Evolutionary conservation across 495 filamentous ascomycete species (phyloP).

Genomic region (Penicillium waksmanii): DNA sequence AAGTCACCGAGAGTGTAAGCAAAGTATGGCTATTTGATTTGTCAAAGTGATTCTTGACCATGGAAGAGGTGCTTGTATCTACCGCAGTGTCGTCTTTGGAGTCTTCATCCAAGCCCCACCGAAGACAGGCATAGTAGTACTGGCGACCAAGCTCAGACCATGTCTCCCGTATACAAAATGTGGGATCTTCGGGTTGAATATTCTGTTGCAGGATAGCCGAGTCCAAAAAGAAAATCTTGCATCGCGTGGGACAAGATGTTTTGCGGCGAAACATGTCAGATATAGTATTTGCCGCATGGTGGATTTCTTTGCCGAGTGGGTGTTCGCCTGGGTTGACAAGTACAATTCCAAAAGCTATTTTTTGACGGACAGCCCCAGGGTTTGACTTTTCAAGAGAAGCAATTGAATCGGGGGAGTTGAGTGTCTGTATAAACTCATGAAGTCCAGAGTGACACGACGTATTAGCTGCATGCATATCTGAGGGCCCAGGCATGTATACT

Average conservation of each 20-base stretch:
- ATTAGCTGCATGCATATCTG: not conserved
- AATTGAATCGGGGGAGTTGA: conserved; percentile 15
- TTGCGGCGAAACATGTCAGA: conserved; percentile 9
- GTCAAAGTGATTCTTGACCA: not conserved
- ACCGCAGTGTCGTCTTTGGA: not conserved
- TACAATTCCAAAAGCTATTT: conserved; percentile 26
- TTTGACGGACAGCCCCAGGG: conserved; percentile 21
- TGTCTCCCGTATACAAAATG: conserved; percentile 33
- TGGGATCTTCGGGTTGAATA: conserved; percentile 17
- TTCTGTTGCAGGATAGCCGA: conserved; percentile 26
- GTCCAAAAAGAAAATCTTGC: conserved; percentile 43
- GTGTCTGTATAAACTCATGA: conserved; percentile 21
- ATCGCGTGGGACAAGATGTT: conserved; percentile 8
- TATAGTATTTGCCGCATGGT: conserved; percentile 24
- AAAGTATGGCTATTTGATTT: not conserved
- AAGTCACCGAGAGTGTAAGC: conserved; percentile 17
- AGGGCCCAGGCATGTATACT: conserved; percentile 23
- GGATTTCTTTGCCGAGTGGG: conserved; percentile 31
- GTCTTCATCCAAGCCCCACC: conserved; percentile 23
- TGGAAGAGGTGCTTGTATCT: not conserved
- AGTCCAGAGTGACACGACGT: conserved; percentile 5
- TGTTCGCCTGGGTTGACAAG: conserved; percentile 21
- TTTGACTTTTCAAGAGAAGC: conserved; percentile 26
- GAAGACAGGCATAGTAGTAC: conserved; percentile 42
- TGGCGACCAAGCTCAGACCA: conserved; percentile 36